phyloP scores from a whole-genome alignment of 1,284 basidiomycete species.

The Meira nashicola region DNA sequence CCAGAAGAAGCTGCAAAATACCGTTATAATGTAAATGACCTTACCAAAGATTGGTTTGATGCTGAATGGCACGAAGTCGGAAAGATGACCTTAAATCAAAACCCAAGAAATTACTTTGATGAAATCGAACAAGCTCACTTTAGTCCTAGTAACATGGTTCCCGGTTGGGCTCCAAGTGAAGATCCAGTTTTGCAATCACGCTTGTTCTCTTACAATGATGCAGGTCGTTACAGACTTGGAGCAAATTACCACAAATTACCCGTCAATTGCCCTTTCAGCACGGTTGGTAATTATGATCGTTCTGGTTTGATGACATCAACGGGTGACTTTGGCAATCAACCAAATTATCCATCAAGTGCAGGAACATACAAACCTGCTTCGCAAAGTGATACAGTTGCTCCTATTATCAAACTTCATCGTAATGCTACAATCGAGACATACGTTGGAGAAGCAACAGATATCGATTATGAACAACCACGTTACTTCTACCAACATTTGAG shows the following conservation, averaged over 20 bases:
- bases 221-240: slow-evolving; percentile 75
- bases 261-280: slow-evolving; percentile 71
- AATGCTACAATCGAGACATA: not conserved
- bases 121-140: slow-evolving; percentile 21
- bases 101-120: slow-evolving; percentile 19
- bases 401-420: not conserved
- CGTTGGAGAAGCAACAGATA: not conserved
- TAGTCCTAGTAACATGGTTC: slow-evolving; percentile 18
- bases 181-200: slow-evolving; percentile 27
- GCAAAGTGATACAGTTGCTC: not conserved
- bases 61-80: slow-evolving; percentile 11
- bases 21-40: slow-evolving; percentile 13
- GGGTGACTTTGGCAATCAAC: not conserved
- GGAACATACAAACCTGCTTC: not conserved
- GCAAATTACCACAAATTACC: slow-evolving; percentile 83
- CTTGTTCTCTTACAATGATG: slow-evolving; percentile 63
- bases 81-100: slow-evolving; percentile 17
- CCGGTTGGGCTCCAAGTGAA: slow-evolving; percentile 19
- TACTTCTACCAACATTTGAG: not conserved
- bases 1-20: slow-evolving; percentile 4
- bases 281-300: not conserved
- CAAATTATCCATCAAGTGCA: not conserved
- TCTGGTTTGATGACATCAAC: not conserved
- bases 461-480: slow-evolving; percentile 9
- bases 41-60: slow-evolving; percentile 13